Evolutionary conservation across 208 protist species (phyloP).

Genomic region (Leishmania tropica): DNA sequence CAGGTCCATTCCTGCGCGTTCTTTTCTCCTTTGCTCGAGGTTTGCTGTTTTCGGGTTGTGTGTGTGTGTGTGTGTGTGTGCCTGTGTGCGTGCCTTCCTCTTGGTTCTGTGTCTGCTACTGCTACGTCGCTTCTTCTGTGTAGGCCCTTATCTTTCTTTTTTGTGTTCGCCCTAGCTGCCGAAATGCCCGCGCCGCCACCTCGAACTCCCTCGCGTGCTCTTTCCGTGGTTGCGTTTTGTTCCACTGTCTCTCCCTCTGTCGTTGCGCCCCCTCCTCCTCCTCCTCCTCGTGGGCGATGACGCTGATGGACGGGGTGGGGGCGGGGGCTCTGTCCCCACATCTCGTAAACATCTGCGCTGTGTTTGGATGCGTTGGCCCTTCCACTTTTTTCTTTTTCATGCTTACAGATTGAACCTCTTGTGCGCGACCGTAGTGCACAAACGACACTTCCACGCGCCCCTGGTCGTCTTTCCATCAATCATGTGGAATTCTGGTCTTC

Average conservation of each 20-base stretch:
- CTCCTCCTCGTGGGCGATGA: background rate
- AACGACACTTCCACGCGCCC: slow-evolving; percentile 4
- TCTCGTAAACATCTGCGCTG: background rate
- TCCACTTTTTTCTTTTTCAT: background rate
- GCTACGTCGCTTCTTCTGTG: background rate
- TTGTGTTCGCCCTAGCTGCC: background rate
- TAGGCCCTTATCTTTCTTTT: background rate
- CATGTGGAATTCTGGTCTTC: too few relatives aligned
- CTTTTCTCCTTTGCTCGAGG: slow-evolving; percentile 4
- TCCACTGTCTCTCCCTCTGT: background rate
- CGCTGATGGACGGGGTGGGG: background rate
- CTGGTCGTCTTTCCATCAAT: slow-evolving; percentile 14
- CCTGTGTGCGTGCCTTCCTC: background rate
- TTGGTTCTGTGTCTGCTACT: background rate
- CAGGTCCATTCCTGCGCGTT: background rate
- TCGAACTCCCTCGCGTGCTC: background rate
- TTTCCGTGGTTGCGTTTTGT: background rate
- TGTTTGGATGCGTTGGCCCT: background rate
- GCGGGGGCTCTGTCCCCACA: background rate
- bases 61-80: background rate
- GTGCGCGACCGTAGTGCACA: background rate
- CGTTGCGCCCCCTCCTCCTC: background rate
- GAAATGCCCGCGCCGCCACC: background rate
- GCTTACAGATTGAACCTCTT: background rate
- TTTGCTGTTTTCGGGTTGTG: background rate